Evolutionary conservation across 164 flowering plant species (phyloP).

Genomic region (Aristolochia californica): DNA sequence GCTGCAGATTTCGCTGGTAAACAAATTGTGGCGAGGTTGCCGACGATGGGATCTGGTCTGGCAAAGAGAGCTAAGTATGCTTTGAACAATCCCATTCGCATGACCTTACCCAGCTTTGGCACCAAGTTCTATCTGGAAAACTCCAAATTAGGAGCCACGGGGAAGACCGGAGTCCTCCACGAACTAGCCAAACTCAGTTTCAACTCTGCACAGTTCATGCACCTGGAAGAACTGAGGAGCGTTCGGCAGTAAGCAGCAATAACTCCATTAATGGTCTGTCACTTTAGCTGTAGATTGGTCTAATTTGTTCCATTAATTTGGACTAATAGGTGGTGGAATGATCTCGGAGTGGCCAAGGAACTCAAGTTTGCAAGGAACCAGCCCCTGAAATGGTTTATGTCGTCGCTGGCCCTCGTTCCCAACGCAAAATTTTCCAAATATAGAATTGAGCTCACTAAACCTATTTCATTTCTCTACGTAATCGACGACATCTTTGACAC

Average conservation of each 20-base stretch:
- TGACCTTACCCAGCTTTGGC: slow-evolving; percentile 27
- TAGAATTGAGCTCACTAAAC: slow-evolving; percentile 40
- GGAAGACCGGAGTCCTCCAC: slow-evolving; percentile 9
- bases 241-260: slow-evolving; percentile 25
- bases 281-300: neutral
- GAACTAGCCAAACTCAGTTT: slow-evolving; percentile 34
- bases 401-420: slow-evolving; percentile 25
- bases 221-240: slow-evolving; percentile 28
- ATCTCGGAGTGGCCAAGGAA: slow-evolving; percentile 27
- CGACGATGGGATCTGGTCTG: slow-evolving; percentile 2
- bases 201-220: slow-evolving; percentile 18
- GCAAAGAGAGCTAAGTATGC: slow-evolving; percentile 15
- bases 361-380: slow-evolving; percentile 40
- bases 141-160: neutral
- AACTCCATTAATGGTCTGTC: neutral
- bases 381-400: slow-evolving; percentile 47
- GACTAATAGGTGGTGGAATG: slow-evolving; percentile 73
- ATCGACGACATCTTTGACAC: slow-evolving; percentile 64
- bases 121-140: slow-evolving; percentile 11
- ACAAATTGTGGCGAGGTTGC: slow-evolving; percentile 14
- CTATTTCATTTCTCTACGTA: slow-evolving; percentile 34
- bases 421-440: slow-evolving; percentile 29
- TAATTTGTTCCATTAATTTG: neutral
- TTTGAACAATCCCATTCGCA: slow-evolving; percentile 32
- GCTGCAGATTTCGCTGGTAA: slow-evolving; percentile 21